Base-by-base conservation (phyloP, 805 yeast genomes). In the Starmerella bacillaris region DNA sequence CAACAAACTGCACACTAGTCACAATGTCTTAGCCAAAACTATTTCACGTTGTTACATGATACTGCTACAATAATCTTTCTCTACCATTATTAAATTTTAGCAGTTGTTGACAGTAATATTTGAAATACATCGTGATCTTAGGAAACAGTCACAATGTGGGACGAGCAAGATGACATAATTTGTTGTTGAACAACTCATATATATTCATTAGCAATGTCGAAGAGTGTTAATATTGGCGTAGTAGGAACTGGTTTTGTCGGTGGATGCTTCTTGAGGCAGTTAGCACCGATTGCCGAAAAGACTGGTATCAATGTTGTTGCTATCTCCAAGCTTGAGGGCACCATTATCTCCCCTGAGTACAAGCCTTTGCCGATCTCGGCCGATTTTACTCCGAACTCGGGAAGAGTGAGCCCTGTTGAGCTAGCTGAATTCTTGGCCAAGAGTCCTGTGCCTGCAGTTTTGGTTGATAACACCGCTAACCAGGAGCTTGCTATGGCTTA, bases 241-340 rank as follows among this genome's bases (percentile, higher is more conserved):
- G 69, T 77, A 40, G 84, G 84, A 55, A 74, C 95, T 36, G 98
- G 98, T 51, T 89, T 86, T 34, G 96, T 89, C 42, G 98, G 98
- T 40, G 68, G 89, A 18, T 79, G 94, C 34, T 82, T 83, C 62
- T 63, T 89, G 56, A 69, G 68, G 58, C 98, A 86, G 61, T 68
- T 86, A 51, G 63, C 67, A 35, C 39, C 55, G 12, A 37, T 47
- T 11, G 45, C 53, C 16, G 56, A 75, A n/a, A 51, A 57, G 17
- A 70, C 78, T 49, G 59, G 63, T 24, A 80, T 74, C 63, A 77
- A 82, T 47, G 77, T 89, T 30, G 72, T 86, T 34, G 67, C 78
- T 45, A 67, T 89, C 41, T 80, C 94, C 31, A 73, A 79, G 38
- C 69, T 92, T 21, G 58, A 64, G 35, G 74, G 71, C 47, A 77